Percentiles rank a stretch among this genome's conserved stretches.
Conservation (phyloP, 2,329 filamentous ascomycete species). For the Xylariaceae sp. region DNA sequence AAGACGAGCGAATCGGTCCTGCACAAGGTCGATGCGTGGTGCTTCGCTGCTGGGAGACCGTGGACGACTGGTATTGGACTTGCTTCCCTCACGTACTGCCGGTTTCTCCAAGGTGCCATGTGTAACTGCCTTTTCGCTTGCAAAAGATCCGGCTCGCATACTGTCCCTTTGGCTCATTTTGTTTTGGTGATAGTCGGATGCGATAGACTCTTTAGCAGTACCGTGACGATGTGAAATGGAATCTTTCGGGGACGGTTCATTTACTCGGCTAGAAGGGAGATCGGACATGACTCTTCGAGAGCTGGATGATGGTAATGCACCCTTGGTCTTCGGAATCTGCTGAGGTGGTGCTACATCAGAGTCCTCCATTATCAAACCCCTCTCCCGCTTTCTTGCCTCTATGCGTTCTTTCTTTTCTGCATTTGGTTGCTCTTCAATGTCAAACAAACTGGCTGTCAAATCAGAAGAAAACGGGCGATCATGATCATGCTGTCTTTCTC, state of each 20-base stretch:
- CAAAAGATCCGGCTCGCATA: constrained; percentile 11
- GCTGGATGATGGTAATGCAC: constrained; percentile 11
- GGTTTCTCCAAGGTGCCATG: constrained; percentile 22
- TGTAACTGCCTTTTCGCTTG: constrained; percentile 18
- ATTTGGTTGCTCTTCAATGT: constrained; percentile 32
- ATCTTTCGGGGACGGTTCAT: constrained; percentile 22
- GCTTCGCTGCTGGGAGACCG: constrained; percentile 35
- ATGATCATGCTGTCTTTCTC: constrained; percentile 1
- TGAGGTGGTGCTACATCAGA: constrained; percentile 8
- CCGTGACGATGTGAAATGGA: constrained; percentile 1
- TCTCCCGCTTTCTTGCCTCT: constrained; percentile 21
- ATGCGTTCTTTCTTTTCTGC: constrained; percentile 27
- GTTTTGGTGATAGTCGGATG: constrained; percentile 5
- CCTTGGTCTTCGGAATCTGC: constrained; percentile 4
- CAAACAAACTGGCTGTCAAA: constrained; percentile 37
- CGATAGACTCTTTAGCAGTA: neutral
- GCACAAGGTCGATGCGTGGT: constrained; percentile 48
- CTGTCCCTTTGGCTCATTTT: constrained; percentile 9
- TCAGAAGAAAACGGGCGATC: constrained; percentile 18
- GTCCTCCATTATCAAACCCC: constrained; percentile 21
- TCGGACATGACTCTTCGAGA: constrained; percentile 27
- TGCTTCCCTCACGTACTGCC: constrained; percentile 29
- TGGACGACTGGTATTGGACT: constrained; percentile 32
- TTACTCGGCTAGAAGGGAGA: constrained; percentile 29
- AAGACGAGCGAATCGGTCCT: constrained; percentile 49